Evolutionary conservation across 768 basidiomycete species (phyloP).

Genomic region (Gelatoporia subvermispora): DNA sequence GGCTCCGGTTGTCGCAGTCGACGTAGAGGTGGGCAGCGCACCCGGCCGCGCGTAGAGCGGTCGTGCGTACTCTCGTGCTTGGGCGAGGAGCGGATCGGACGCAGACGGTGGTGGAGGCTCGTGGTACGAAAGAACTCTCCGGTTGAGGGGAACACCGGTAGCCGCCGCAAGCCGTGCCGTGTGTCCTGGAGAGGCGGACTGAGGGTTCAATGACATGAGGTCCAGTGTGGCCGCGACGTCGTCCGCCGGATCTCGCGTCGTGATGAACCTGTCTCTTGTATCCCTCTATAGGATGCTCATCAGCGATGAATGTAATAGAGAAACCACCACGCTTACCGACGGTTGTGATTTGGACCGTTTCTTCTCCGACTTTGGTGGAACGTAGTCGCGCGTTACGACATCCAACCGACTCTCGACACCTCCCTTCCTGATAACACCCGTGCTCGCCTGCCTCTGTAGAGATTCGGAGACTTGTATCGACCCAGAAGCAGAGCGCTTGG

Average conservation of each 20-base stretch:
- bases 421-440: slow-evolving; percentile 70
- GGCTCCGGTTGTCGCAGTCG: slow-evolving; percentile 43
- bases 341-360: slow-evolving; percentile 76
- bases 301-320: slow-evolving; percentile 5
- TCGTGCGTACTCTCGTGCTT: slow-evolving; percentile 72
- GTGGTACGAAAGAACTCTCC: slow-evolving; percentile 84
- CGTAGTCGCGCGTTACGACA: slow-evolving; percentile 73
- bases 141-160: slow-evolving; percentile 69
- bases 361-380: slow-evolving; percentile 58
- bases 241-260: slow-evolving; percentile 45
- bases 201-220: slow-evolving; percentile 52
- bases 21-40: slow-evolving; percentile 57
- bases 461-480: slow-evolving; percentile 46
- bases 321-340: slow-evolving; percentile 32
- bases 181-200: slow-evolving; percentile 65
- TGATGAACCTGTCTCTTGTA: slow-evolving; percentile 69
- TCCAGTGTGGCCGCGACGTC: slow-evolving; percentile 64
- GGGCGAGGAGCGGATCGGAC: slow-evolving; percentile 67
- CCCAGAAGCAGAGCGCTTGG: slow-evolving; percentile 52
- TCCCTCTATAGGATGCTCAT: slow-evolving; percentile 36
- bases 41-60: slow-evolving; percentile 72
- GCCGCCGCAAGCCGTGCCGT: slow-evolving; percentile 75
- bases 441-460: slow-evolving; percentile 56
- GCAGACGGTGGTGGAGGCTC: slow-evolving; percentile 79
- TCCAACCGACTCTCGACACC: slow-evolving; percentile 74